Base-by-base conservation (phyloP, 2,329 filamentous ascomycete species). In the Samsoniella hepiali region DNA sequence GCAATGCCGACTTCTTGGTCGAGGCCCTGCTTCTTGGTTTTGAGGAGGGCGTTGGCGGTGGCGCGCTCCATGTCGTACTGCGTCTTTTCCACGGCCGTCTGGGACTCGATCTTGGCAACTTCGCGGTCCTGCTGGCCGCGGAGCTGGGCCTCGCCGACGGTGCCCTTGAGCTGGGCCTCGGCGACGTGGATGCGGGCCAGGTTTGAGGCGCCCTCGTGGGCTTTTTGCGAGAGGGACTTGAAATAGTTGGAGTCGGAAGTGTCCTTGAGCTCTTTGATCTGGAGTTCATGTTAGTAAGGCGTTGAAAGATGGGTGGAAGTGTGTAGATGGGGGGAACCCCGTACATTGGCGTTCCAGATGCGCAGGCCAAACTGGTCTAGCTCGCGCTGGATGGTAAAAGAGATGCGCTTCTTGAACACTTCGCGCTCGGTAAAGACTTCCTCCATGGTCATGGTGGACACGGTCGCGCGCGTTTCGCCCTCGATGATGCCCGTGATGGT, bases 401-500 rank as follows among this genome's bases (percentile, higher is more conserved):
- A 89, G 69, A 91, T 89, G 68, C 89, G 87, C 68, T 83, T 84
- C 79, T 94, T 91, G 80, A 93, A 93, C 50, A 89, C 80, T 68
- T 91, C 88, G 40, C 90, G 82, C 75, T 91, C 88, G 65, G 87
- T 89, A 75, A 93, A 93, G 64, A 96, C 90, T 75, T 95, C 91
- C 73, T 94, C 91, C 90, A 95, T 94, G n/a, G 91, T 93, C 90
- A 96, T 94, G 69, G 86, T 88, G 0, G 88, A 91, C 49, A 96
- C 90, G 60, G 96, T 86, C 6, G 91, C 89, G 64, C 92, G 85
- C 1, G 90, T 93, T 75, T 96, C 92, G 66, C 92, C 92, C 74
- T 96, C 91, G 69, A 96, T 95, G 74, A 96, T 93, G 65, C 91
- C 91, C 75, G 92, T 94, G 75, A 96, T 89, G 66, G 96, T 96